Percentiles rank a stretch among this genome's conserved stretches.
These are phyloP conservation scores for Priceomyces melissophilus DNA, from an alignment of 805 yeast species.

Conservation along the genomic window DNA sequence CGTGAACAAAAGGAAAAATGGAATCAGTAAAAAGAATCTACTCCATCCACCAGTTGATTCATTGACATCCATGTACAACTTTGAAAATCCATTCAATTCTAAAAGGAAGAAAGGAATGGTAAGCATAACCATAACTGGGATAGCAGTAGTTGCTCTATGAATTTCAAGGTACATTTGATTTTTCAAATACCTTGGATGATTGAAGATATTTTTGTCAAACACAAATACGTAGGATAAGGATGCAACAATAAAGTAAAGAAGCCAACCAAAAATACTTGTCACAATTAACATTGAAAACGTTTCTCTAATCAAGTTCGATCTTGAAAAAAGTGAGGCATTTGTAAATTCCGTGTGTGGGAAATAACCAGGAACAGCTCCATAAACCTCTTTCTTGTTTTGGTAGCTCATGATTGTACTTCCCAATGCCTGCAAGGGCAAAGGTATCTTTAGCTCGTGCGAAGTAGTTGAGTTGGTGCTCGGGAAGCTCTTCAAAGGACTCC, in stretches of 20 bases:
- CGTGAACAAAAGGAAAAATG: slow-evolving; percentile 83
- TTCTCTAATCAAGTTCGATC: slow-evolving; percentile 76
- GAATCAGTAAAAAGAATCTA: slow-evolving; percentile 64
- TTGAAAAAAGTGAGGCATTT: slow-evolving; percentile 62
- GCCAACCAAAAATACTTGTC: slow-evolving; percentile 81
- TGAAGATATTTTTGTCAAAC: slow-evolving; percentile 85
- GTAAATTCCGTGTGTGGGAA: slow-evolving; percentile 57
- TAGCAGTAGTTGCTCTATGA: slow-evolving; percentile 70
- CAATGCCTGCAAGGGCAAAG: slow-evolving; percentile 8
- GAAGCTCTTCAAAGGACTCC: slow-evolving; percentile 4
- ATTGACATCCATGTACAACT: slow-evolving; percentile 63
- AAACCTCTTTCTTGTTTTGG: slow-evolving; percentile 36
- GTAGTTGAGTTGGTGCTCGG: slow-evolving; percentile 9
- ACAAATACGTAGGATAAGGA: slow-evolving; percentile 71
- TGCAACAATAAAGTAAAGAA: slow-evolving; percentile 75
- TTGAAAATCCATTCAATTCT: slow-evolving; percentile 82
- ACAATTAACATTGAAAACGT: slow-evolving; percentile 59
- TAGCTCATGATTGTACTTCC: neutral
- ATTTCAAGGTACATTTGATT: slow-evolving; percentile 89
- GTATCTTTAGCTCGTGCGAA: slow-evolving; percentile 10
- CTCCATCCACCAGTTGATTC: slow-evolving; percentile 66
- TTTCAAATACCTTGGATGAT: slow-evolving; percentile 93
- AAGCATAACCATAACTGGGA: slow-evolving; percentile 82
- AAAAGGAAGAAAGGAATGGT: slow-evolving; percentile 88
- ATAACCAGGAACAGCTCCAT: slow-evolving; percentile 59